A percentile compares a stretch with the other conserved stretches of the same genome.
phyloP scores from a whole-genome alignment of 140 eudicot genomes.

The Oenanthe javanica region DNA sequence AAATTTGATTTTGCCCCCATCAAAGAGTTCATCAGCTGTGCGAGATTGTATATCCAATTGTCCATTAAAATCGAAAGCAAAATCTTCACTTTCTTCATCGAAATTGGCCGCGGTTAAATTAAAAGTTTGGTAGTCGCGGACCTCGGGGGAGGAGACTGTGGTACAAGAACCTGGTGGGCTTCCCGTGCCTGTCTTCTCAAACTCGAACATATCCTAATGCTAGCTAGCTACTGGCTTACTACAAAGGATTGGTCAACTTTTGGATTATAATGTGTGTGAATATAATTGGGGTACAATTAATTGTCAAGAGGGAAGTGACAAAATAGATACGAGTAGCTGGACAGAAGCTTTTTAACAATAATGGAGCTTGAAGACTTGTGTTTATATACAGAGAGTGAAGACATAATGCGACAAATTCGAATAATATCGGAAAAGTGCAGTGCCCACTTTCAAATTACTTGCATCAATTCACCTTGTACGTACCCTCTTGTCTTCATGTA shows the following conservation, averaged over 20 bases:
- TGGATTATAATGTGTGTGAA: neutral
- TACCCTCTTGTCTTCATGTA: neutral
- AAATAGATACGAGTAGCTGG: neutral
- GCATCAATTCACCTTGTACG: neutral
- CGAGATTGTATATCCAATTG: conserved; percentile 39
- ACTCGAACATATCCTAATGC: conserved; percentile 22
- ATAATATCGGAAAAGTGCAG: neutral
- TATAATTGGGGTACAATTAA: too few relatives aligned
- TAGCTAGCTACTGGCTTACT: neutral
- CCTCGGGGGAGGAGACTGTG: conserved; percentile 16
- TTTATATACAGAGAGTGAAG: neutral
- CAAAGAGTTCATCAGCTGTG: conserved; percentile 73
- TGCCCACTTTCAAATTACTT: neutral
- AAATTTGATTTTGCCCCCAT: conserved; percentile 62
- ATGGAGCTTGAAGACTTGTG: neutral
- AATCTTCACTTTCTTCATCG: conserved; percentile 20
- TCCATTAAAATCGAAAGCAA: conserved; percentile 64
- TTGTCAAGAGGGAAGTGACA: neutral
- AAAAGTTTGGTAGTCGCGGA: conserved; percentile 7
- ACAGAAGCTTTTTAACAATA: neutral
- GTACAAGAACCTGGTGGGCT: conserved; percentile 34
- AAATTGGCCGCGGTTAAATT: neutral
- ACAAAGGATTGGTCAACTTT: neutral
- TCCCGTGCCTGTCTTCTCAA: conserved; percentile 46
- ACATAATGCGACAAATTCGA: neutral